These are phyloP conservation scores for Hyaloscypha variabilis DNA, from an alignment of 495 filamentous ascomycete species.

Conservation along the genomic window DNA sequence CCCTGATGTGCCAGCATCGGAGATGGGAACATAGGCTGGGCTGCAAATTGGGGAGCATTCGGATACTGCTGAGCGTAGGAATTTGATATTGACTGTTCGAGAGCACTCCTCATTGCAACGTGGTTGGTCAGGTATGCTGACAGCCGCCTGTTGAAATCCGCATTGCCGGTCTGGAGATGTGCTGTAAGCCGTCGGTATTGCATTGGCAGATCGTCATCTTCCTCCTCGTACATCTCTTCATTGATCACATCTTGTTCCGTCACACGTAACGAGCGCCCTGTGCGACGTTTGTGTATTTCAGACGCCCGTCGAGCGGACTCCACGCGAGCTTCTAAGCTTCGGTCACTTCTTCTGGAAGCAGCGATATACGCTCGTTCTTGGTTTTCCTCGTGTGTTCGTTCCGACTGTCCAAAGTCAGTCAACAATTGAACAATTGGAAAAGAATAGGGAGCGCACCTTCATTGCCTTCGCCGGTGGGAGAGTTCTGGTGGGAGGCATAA, in stretches of 20 bases:
- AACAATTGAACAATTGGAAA: not conserved
- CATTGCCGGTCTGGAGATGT: constrained; percentile 54
- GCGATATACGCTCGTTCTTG: constrained; percentile 95
- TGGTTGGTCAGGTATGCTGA: constrained; percentile 62
- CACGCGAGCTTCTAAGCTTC: constrained; percentile 85
- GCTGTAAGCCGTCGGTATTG: constrained; percentile 58
- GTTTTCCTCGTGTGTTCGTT: constrained; percentile 84
- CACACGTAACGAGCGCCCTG: constrained; percentile 81
- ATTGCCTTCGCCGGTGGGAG: constrained; percentile 47
- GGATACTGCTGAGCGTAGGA: constrained; percentile 47
- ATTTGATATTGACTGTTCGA: constrained; percentile 51
- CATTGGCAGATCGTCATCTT: constrained; percentile 67
- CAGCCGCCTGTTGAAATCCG: constrained; percentile 59
- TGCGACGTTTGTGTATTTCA: constrained; percentile 86
- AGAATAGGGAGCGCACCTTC: constrained; percentile 28
- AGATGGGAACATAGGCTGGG: constrained; percentile 18
- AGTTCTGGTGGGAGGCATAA: constrained; percentile 49
- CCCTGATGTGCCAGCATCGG: constrained; percentile 24
- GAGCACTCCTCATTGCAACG: constrained; percentile 55
- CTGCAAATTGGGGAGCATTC: constrained; percentile 33
- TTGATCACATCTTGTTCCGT: constrained; percentile 86
- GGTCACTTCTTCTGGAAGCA: constrained; percentile 87
- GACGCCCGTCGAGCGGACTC: constrained; percentile 89
- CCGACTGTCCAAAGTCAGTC: constrained; percentile 47
- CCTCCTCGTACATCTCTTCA: constrained; percentile 98